These are phyloP conservation scores for Pseudogymnoascus sp. DNA, from an alignment of 2,329 filamentous ascomycete genomes.

Conservation along the genomic window DNA sequence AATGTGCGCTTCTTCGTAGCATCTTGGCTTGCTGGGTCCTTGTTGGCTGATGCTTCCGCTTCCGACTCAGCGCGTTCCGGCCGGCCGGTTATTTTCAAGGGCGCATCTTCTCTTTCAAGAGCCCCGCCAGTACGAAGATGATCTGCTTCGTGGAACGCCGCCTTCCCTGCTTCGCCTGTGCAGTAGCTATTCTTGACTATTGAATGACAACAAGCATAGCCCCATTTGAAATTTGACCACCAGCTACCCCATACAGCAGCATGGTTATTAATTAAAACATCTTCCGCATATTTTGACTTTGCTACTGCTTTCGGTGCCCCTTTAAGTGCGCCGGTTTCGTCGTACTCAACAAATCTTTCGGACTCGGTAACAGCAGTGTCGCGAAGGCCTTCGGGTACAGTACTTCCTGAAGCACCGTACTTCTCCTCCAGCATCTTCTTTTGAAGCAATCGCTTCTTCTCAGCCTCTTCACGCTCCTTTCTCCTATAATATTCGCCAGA, in stretches of 20 bases:
- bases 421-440: conserved; percentile 69
- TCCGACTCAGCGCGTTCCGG: conserved; percentile 15
- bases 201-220: conserved; percentile 91
- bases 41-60: conserved; percentile 18
- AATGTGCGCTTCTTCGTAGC: conserved; percentile 63
- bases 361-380: conserved; percentile 69
- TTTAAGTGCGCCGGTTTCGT: conserved; percentile 83
- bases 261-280: conserved; percentile 85
- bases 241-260: conserved; percentile 91
- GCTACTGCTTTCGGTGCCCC: conserved; percentile 69
- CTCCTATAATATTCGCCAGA: conserved; percentile 80
- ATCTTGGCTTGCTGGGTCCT: conserved; percentile 18
- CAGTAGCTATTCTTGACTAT: conserved; percentile 96
- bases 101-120: conserved; percentile 28
- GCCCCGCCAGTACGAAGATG: conserved; percentile 43
- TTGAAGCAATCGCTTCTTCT: conserved; percentile 60
- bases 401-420: conserved; percentile 66
- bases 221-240: conserved; percentile 96
- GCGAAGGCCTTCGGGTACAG: conserved; percentile 55
- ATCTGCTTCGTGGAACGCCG: conserved; percentile 72
- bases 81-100: conserved; percentile 19
- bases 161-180: conserved; percentile 81
- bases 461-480: conserved; percentile 68
- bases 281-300: conserved; percentile 88
- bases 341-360: conserved; percentile 89